Base-by-base conservation (phyloP, 345 rosid genomes). In the Reutealis trisperma region DNA sequence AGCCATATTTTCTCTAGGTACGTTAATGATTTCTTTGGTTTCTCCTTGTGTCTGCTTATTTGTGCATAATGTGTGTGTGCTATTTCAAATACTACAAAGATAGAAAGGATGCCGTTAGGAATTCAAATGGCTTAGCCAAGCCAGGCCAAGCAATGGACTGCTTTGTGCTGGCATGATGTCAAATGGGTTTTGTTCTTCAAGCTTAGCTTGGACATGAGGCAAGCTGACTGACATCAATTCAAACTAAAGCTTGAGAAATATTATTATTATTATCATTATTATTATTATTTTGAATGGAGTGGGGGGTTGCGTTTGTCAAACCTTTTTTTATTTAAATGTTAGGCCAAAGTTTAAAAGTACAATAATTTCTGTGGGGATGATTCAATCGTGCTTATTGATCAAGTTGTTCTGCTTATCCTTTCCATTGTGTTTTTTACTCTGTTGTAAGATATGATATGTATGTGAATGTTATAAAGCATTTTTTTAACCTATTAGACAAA, bases 1-100 rank as follows among this genome's bases (percentile, higher is more conserved):
- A 80, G 94, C 88, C 91, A 85, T 72, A 81, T 92, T 75, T 85
- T 84, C 80, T 88, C 92, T 60, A 92, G 98, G 98, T 93, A 85
- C 66, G 77, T 73, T 66, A 55, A 18, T 42, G 25, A 7, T 44
- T 15, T 24, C 19, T 67, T 12, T 64, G 64, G 62, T 52, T 65
- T 47, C 14, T 52, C 15, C 60, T 2, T 30, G 5, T 14, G 30
- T 37, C 27, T 76, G 24, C 47, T 1, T 42, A 3, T 55, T 18
- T 16, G 45, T 16, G 78, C 30, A 62, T 25, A 14, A 60, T 14
- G 24, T 60, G 24, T 37, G 15, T 22, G 37, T 72, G 55, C 45
- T 14, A 22, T 24, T 63, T 73, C 42, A 9, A 21, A 25, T 57
- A 16, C 10, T 41, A n/a, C 25, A 44, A 30, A 73, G 58, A 47